These are phyloP conservation scores for Phanerodontia chrysosporium DNA, from an alignment of 768 basidiomycete species.

Conservation along the genomic window DNA sequence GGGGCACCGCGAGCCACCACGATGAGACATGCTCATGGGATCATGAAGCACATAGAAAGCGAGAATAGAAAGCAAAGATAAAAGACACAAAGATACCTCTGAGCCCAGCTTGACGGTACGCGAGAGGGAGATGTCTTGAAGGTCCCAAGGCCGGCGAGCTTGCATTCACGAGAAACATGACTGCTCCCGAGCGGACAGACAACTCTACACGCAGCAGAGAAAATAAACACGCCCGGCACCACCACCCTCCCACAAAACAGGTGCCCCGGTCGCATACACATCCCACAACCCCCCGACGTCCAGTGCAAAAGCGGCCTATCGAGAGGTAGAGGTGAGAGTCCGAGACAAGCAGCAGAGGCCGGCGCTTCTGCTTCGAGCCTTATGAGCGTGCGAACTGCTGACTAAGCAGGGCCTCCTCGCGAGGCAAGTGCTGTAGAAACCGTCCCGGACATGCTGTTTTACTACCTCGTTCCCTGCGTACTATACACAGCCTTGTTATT, in stretches of 20 bases:
- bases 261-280: too few relatives aligned
- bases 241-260: background rate
- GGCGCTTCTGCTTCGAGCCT: background rate
- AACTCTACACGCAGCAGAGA: conserved; percentile 3
- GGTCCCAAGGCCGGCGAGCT: background rate
- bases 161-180: background rate
- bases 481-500: too few relatives aligned
- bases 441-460: too few relatives aligned
- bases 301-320: background rate
- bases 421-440: background rate
- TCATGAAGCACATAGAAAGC: background rate
- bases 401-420: background rate
- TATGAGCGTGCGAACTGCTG: conserved; percentile 1
- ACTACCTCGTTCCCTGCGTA: too few relatives aligned
- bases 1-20: background rate
- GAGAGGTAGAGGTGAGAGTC: background rate
- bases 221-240: background rate
- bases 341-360: background rate
- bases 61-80: background rate
- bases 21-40: background rate
- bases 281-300: too few relatives aligned
- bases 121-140: background rate
- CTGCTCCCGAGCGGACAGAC: background rate
- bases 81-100: background rate
- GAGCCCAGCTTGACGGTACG: background rate